A percentile compares a stretch with the other conserved stretches of the same genome.
Conservation (phyloP, 805 yeast genomes). For the Wickerhamiella bombiphila region DNA sequence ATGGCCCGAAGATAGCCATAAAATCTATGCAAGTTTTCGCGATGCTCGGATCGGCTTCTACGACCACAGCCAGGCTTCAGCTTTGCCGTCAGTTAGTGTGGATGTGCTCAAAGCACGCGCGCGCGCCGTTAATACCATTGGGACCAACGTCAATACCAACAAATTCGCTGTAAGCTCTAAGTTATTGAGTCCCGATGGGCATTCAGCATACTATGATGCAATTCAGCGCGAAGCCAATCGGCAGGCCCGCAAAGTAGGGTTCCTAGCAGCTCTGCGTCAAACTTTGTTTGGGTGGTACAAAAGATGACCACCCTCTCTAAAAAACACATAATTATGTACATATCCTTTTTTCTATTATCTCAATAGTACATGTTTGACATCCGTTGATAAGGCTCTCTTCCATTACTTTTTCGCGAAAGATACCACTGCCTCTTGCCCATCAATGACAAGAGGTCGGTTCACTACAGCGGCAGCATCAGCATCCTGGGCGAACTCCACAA, state of each 20-base stretch:
- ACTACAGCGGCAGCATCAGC: constrained; percentile 12
- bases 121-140: constrained; percentile 15
- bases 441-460: neutral
- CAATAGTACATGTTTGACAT: constrained; percentile 1
- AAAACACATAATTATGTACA: neutral
- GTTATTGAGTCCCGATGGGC: constrained; percentile 66
- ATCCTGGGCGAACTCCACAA: constrained; percentile 48
- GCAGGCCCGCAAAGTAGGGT: constrained; percentile 47
- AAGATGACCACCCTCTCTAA: constrained; percentile 5
- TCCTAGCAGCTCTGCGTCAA: constrained; percentile 53
- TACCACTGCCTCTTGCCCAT: constrained; percentile 5
- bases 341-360: constrained; percentile 1
- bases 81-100: constrained; percentile 15
- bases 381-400: neutral
- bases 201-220: constrained; percentile 63
- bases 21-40: constrained; percentile 35
- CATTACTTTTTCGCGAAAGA: constrained; percentile 15
- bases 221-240: constrained; percentile 58
- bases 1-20: constrained; percentile 30
- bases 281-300: constrained; percentile 49
- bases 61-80: constrained; percentile 15
- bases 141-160: constrained; percentile 9
- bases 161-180: constrained; percentile 31
- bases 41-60: constrained; percentile 32
- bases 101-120: constrained; percentile 17